These are phyloP conservation scores for Ophiostoma novo-ulmi DNA, from an alignment of 2,329 filamentous ascomycete species.

Conservation along the genomic window DNA sequence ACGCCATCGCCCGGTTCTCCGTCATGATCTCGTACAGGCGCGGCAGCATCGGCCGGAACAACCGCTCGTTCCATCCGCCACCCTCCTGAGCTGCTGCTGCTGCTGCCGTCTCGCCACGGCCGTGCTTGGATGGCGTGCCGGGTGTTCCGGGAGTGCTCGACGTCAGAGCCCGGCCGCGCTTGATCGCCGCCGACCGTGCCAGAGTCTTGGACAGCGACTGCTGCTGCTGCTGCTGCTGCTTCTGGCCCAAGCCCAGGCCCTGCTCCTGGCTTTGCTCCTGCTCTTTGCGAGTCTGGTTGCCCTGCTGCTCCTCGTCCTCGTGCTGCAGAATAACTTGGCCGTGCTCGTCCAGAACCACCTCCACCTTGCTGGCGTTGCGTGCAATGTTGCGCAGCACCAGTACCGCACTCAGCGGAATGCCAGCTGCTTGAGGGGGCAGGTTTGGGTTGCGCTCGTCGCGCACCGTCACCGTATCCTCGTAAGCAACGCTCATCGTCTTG, in stretches of 20 bases:
- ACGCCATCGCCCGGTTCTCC: slow-evolving; percentile 57
- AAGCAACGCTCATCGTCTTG: slow-evolving; percentile 50
- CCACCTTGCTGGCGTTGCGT: slow-evolving; percentile 58
- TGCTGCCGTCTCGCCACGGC: slow-evolving; percentile 6
- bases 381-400: slow-evolving; percentile 76
- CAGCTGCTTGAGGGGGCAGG: slow-evolving; percentile 59
- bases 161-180: slow-evolving; percentile 1
- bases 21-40: slow-evolving; percentile 65
- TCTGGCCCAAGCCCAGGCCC: background rate
- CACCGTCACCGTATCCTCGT: slow-evolving; percentile 52
- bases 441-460: slow-evolving; percentile 56
- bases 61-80: slow-evolving; percentile 59
- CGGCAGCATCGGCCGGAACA: slow-evolving; percentile 62
- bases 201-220: slow-evolving; percentile 14
- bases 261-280: background rate
- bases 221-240: background rate
- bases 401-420: slow-evolving; percentile 72
- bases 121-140: slow-evolving; percentile 9
- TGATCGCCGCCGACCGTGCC: background rate
- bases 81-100: slow-evolving; percentile 28
- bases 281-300: slow-evolving; percentile 39
- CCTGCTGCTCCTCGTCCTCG: slow-evolving; percentile 42
- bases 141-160: background rate
- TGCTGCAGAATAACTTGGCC: slow-evolving; percentile 28
- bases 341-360: slow-evolving; percentile 34